phyloP scores from a whole-genome alignment of 2,329 filamentous ascomycete genomes.

The Arthrobotrys musiformis region DNA sequence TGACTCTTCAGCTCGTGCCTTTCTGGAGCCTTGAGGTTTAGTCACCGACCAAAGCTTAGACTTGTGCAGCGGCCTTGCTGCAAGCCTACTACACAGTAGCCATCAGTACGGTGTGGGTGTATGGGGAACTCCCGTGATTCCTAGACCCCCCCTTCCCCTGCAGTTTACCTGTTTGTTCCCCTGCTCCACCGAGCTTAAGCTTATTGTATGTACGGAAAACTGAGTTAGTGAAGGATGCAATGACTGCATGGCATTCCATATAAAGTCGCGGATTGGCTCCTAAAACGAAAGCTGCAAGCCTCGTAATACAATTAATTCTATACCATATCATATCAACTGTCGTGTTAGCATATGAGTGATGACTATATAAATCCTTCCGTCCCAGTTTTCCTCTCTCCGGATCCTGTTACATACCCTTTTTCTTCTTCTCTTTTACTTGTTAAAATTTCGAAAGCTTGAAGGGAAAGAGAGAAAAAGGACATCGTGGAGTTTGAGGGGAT shows the following conservation, averaged over 20 bases:
- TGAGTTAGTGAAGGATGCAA: too few relatives aligned
- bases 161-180: too few relatives aligned
- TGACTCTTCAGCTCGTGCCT: constrained; percentile 48
- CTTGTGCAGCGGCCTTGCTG: constrained; percentile 11
- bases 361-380: constrained; percentile 14
- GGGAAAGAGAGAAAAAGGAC: too few relatives aligned
- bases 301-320: too few relatives aligned
- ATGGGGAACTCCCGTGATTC: constrained; percentile 9
- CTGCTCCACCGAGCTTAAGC: background rate
- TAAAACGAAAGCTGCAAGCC: too few relatives aligned
- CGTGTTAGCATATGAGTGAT: background rate
- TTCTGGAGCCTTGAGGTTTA: background rate
- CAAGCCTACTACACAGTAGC: constrained; percentile 1
- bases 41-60: constrained; percentile 21
- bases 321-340: too few relatives aligned
- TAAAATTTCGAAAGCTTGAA: background rate
- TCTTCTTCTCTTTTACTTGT: background rate
- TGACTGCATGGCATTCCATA: background rate
- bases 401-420: too few relatives aligned
- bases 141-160: background rate
- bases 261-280: too few relatives aligned
- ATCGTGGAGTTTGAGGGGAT: background rate
- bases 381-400: background rate
- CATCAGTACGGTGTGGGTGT: background rate
- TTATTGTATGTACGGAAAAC: background rate